These are phyloP conservation scores for Mollisiaceae sp. DNA, from an alignment of 2,329 filamentous ascomycete species.

Conservation along the genomic window DNA sequence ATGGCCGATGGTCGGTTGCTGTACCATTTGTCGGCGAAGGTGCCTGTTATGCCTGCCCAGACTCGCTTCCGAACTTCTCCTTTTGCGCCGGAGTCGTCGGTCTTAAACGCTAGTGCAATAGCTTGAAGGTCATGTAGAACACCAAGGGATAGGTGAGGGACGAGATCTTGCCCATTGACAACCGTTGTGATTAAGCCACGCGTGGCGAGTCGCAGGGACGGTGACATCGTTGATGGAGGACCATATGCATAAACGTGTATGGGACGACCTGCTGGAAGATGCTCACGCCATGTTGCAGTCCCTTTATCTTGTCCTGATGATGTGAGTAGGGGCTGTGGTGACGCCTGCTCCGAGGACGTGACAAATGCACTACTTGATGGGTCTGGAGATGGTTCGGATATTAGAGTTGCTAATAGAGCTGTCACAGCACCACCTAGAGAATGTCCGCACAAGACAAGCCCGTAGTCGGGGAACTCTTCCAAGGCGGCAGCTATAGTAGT, in stretches of 20 bases:
- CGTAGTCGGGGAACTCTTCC: slow-evolving; percentile 59
- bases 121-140: slow-evolving; percentile 77
- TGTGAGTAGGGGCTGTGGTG: slow-evolving; percentile 72
- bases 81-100: slow-evolving; percentile 70
- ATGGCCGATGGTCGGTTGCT: slow-evolving; percentile 47
- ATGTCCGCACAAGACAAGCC: slow-evolving; percentile 60
- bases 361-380: slow-evolving; percentile 49
- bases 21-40: slow-evolving; percentile 66
- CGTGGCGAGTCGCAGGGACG: slow-evolving; percentile 71
- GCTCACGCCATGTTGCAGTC: slow-evolving; percentile 11
- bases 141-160: slow-evolving; percentile 75
- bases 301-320: slow-evolving; percentile 52
- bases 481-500: slow-evolving; percentile 56
- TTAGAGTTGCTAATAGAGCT: slow-evolving; percentile 58
- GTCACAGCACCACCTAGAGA: slow-evolving; percentile 60
- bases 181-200: slow-evolving; percentile 76
- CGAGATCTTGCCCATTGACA: slow-evolving; percentile 74
- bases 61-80: slow-evolving; percentile 69
- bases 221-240: slow-evolving; percentile 73
- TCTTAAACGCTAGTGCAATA: slow-evolving; percentile 73
- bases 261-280: slow-evolving; percentile 68
- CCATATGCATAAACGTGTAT: slow-evolving; percentile 84
- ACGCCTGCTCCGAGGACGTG: slow-evolving; percentile 71
- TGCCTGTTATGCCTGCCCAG: slow-evolving; percentile 67
- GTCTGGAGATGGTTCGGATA: slow-evolving; percentile 52